Percentiles rank a stretch among this genome's conserved stretches.
These are phyloP conservation scores for Penicillium janthinellum DNA, from an alignment of 2,329 filamentous ascomycete genomes.

Conservation along the genomic window DNA sequence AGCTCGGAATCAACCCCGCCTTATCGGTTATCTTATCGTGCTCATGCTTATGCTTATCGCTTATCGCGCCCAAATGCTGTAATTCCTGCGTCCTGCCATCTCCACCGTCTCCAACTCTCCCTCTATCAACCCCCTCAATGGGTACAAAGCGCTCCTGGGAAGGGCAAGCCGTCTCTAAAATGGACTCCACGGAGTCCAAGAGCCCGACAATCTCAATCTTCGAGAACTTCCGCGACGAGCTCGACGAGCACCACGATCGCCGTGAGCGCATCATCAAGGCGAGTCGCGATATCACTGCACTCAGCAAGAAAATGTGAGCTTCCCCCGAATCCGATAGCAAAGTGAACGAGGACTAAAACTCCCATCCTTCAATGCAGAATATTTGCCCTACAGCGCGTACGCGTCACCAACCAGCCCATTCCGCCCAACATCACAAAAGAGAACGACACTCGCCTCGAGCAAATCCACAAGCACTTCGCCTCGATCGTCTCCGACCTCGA, in stretches of 20 bases:
- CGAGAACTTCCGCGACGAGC: slow-evolving; percentile 77
- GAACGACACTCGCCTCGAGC: slow-evolving; percentile 67
- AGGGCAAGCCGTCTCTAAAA: slow-evolving; percentile 30
- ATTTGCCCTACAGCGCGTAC: slow-evolving; percentile 73
- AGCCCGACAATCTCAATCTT: slow-evolving; percentile 71
- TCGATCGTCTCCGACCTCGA: slow-evolving; percentile 72
- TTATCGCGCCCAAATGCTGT: neutral
- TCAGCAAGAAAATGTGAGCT: slow-evolving; percentile 92
- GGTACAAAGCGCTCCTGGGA: slow-evolving; percentile 45
- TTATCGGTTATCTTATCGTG: neutral
- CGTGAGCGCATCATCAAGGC: slow-evolving; percentile 88
- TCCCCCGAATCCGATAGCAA: neutral
- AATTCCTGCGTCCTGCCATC: slow-evolving; percentile 9
- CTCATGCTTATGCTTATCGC: neutral
- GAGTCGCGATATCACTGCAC: slow-evolving; percentile 86
- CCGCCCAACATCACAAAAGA: slow-evolving; percentile 71
- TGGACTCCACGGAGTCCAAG: slow-evolving; percentile 21
- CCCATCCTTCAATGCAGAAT: slow-evolving; percentile 57
- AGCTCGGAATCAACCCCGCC: neutral
- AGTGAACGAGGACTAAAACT: neutral
- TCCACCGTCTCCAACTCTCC: slow-evolving; percentile 12
- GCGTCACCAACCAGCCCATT: slow-evolving; percentile 50
- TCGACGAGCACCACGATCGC: slow-evolving; percentile 93
- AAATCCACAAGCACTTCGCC: slow-evolving; percentile 70
- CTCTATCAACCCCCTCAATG: slow-evolving; percentile 20